Percentiles rank a stretch among this genome's conserved stretches.
These are phyloP conservation scores for Fusarium domesticum DNA, from an alignment of 2,329 filamentous ascomycete species.

Conservation along the genomic window DNA sequence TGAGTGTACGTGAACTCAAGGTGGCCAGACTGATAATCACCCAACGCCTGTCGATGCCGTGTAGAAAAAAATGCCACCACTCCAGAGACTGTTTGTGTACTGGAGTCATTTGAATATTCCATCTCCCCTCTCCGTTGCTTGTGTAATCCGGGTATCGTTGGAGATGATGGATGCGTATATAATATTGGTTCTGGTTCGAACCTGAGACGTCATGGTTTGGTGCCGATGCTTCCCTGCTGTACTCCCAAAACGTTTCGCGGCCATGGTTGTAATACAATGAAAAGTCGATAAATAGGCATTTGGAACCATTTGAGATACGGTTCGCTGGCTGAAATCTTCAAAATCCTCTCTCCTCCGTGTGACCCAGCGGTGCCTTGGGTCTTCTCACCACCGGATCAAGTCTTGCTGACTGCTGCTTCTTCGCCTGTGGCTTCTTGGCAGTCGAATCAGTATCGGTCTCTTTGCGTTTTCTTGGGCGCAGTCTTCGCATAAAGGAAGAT, in stretches of 20 bases:
- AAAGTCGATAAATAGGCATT: no score
- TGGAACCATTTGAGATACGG: no score
- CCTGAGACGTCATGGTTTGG: no score
- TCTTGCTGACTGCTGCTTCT: constrained; percentile 7
- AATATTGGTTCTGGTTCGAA: background rate
- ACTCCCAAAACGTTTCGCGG: no score
- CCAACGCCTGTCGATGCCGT: constrained; percentile 20
- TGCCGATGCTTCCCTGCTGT: no score
- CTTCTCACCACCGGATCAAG: background rate
- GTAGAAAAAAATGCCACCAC: constrained; percentile 8
- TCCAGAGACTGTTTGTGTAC: constrained; percentile 2
- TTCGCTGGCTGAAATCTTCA: no score
- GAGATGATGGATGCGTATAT: constrained; percentile 4
- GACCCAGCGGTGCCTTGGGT: no score
- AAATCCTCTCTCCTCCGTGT: no score
- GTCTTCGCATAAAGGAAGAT: constrained; percentile 18
- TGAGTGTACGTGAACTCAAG: background rate
- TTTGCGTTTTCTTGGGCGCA: constrained; percentile 22
- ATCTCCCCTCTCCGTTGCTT: no score
- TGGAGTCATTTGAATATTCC: no score
- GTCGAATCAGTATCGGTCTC: constrained; percentile 8
- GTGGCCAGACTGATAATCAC: constrained; percentile 1
- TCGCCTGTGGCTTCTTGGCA: constrained; percentile 9
- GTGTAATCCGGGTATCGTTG: constrained; percentile 1
- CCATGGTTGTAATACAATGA: no score